A percentile compares a stretch with the other conserved stretches of the same genome.
Evolutionary conservation across 805 yeast genomes (phyloP).

Genomic region (Millerago galiae): DNA sequence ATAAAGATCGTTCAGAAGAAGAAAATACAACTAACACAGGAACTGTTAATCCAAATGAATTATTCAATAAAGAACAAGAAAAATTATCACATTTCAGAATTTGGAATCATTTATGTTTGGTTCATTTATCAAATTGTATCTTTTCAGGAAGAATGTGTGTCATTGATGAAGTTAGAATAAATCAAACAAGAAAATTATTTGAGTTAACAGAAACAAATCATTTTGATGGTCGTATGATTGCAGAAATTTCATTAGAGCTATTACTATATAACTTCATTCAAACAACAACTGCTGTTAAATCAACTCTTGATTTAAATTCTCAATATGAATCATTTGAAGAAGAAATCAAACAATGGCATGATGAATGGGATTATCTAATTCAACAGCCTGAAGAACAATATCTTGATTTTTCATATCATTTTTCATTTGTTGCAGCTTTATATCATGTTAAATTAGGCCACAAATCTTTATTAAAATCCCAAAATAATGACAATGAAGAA

Average conservation of each 20-base stretch:
- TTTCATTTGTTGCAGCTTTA: constrained; percentile 46
- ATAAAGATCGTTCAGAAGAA: constrained; percentile 1
- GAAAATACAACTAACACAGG: constrained; percentile 23
- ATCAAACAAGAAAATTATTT: constrained; percentile 51
- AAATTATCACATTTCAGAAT: constrained; percentile 53
- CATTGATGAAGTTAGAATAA: constrained; percentile 52
- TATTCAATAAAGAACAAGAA: constrained; percentile 26
- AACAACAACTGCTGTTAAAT: constrained; percentile 17
- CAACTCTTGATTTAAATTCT: constrained; percentile 2
- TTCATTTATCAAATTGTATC: constrained; percentile 60
- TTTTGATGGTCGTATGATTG: constrained; percentile 78
- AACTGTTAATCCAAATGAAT: neutral
- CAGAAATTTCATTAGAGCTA: constrained; percentile 59
- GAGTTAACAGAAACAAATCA: constrained; percentile 58
- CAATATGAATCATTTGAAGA: constrained; percentile 32
- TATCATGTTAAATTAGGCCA: constrained; percentile 31
- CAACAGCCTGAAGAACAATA: constrained; percentile 69
- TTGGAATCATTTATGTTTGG: constrained; percentile 66
- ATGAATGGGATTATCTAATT: constrained; percentile 63
- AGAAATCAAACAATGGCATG: constrained; percentile 55
- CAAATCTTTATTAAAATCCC: constrained; percentile 4
- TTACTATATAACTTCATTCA: constrained; percentile 55
- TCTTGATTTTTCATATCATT: constrained; percentile 65
- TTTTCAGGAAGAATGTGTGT: constrained; percentile 60
- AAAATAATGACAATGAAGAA: constrained; percentile 8